Conservation (phyloP, 1,139 yeast genomes). For the Pichia sp. region DNA sequence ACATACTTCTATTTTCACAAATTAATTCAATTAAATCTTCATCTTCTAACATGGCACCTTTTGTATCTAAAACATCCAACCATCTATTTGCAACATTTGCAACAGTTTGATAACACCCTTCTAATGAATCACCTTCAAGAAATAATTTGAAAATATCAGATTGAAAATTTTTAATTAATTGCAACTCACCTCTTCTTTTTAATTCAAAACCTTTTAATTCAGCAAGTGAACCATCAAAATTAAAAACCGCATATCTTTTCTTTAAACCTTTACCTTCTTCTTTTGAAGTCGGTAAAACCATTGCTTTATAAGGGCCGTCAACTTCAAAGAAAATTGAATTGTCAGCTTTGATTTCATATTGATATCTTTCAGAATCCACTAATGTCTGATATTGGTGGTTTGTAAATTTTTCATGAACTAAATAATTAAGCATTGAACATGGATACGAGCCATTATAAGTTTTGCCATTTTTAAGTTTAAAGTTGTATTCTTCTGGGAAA, state of each 20-base stretch:
- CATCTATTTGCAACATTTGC: conserved; percentile 92
- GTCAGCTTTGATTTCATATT: conserved; percentile 75
- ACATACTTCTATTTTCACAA: conserved; percentile 96
- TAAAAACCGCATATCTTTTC: conserved; percentile 95
- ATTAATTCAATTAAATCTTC: conserved; percentile 90
- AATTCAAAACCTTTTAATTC: conserved; percentile 96
- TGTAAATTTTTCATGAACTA: conserved; percentile 86
- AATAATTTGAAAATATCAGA: conserved; percentile 89
- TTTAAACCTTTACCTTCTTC: conserved; percentile 97
- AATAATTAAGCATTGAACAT: conserved; percentile 91
- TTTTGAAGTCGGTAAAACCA: conserved; percentile 94
- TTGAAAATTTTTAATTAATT: conserved; percentile 89
- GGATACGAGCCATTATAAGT: conserved; percentile 79
- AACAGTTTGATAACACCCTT: conserved; percentile 79
- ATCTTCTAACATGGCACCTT: conserved; percentile 83
- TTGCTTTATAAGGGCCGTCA: conserved; percentile 97
- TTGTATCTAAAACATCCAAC: conserved; percentile 87
- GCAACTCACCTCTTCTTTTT: conserved; percentile 94
- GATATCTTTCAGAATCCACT: conserved; percentile 58
- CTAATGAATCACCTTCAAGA: conserved; percentile 74
- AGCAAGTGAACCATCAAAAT: conserved; percentile 88
- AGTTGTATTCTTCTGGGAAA: conserved; percentile 82
- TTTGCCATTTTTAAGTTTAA: conserved; percentile 73
- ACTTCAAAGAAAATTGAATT: conserved; percentile 96
- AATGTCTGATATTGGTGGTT: conserved; percentile 92